A percentile compares a stretch with the other conserved stretches of the same genome.
phyloP scores from a whole-genome alignment of 192 early-diverging fungal genomes.

The Coemansia sp. region DNA sequence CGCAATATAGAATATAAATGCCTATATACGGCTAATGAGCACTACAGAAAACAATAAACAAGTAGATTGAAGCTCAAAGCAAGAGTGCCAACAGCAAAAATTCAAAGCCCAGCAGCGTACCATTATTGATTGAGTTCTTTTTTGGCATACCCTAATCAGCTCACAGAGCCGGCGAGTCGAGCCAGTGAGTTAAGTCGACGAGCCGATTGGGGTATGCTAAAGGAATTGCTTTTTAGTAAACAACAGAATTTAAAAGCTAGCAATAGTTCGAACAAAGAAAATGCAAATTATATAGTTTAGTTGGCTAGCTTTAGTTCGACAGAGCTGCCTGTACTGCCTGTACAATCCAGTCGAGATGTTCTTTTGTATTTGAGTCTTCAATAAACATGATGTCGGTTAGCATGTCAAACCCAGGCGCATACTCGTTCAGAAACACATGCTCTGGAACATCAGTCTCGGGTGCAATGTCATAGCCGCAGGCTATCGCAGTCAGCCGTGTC shows the following conservation, averaged over 20 bases:
- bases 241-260: background rate
- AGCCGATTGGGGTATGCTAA: no score
- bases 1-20: background rate
- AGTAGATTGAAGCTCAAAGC: no score
- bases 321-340: background rate
- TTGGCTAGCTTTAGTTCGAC: background rate
- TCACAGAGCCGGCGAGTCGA: no score
- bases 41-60: no score
- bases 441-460: conserved; percentile 58
- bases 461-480: conserved; percentile 32
- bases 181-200: no score
- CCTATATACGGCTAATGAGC: no score
- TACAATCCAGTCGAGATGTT: conserved; percentile 3
- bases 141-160: no score
- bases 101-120: no score
- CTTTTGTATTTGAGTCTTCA: conserved; percentile 26
- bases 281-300: background rate
- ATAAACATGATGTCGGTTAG: conserved; percentile 14
- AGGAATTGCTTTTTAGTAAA: no score
- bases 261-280: no score
- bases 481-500: conserved; percentile 88
- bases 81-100: no score
- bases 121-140: no score
- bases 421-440: conserved; percentile 67
- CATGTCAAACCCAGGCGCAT: conserved; percentile 48